Evolutionary conservation across 1,139 yeast genomes (phyloP).

Genomic region (Yamadazyma epiphylla): DNA sequence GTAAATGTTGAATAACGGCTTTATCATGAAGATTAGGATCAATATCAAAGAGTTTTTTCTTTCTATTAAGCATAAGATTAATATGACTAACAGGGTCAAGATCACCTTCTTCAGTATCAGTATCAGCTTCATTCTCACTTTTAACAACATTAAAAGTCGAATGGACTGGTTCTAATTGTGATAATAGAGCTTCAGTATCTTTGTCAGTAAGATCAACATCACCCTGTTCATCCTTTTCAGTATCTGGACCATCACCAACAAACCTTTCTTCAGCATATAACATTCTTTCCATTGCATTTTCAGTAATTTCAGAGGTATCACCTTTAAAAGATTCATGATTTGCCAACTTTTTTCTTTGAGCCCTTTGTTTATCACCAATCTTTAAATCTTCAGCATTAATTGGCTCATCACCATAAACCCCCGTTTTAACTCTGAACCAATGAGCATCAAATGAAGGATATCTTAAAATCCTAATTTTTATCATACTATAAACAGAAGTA

Average conservation of each 20-base stretch:
- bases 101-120: slow-evolving; percentile 8
- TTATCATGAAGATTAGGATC: slow-evolving; percentile 25
- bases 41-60: slow-evolving; percentile 14
- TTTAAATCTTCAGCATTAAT: slow-evolving; percentile 31
- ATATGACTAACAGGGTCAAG: slow-evolving; percentile 10
- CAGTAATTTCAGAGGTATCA: slow-evolving; percentile 38
- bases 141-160: neutral
- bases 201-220: slow-evolving; percentile 9
- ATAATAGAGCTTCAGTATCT: neutral
- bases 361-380: slow-evolving; percentile 29
- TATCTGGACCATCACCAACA: slow-evolving; percentile 11
- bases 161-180: neutral
- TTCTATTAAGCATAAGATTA: slow-evolving; percentile 11
- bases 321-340: slow-evolving; percentile 40
- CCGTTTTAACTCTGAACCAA: slow-evolving; percentile 31
- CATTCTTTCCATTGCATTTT: slow-evolving; percentile 34
- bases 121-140: slow-evolving; percentile 1
- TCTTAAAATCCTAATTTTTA: slow-evolving; percentile 25
- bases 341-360: slow-evolving; percentile 22
- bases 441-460: slow-evolving; percentile 24
- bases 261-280: slow-evolving; percentile 37
- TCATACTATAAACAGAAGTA: slow-evolving; percentile 34
- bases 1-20: slow-evolving; percentile 16
- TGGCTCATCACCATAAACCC: slow-evolving; percentile 31
- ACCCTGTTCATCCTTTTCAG: slow-evolving; percentile 14